Base-by-base conservation (phyloP, 805 yeast genomes). In the Ogataea zsoltii region DNA sequence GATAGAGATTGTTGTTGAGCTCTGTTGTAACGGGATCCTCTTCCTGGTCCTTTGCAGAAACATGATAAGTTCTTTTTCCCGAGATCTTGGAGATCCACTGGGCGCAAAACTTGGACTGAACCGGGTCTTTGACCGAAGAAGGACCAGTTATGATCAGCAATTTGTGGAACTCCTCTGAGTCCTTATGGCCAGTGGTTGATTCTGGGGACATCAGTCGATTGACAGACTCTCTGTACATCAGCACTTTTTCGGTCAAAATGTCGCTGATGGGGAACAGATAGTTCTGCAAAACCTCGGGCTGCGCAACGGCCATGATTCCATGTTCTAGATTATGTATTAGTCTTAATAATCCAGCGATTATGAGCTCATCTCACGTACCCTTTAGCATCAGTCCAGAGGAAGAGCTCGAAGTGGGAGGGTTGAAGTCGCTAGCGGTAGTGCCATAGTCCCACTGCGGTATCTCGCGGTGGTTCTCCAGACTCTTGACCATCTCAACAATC, bases 271-370 rank as follows among this genome's bases (percentile, higher is more conserved):
- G 77, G 38, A 60, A 67, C 25, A 74, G 47, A 37, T 62, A 62
- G 38, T 66, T 65, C 45, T 73, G 77, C 7, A 72, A 59, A 7
- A 72, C 69, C 46, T 72, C 76, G 0, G 79, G 77, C 49, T 68
- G 74, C 3, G 74, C 69, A 17, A 72, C 62, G 1, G 71, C 64
- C 32, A 64, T 60, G 18, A 66, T 65, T 9, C 72, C 72, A 34
- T 59, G 56, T 42, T 63, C 71, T 47, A 17, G 15, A 31, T 17
- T 26, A 26, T 15, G 48, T 53, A 41, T 46, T 48, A 17, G 23
- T 31, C 31, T 9, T 5, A 23, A 33, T 7, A 28, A 28, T 4
- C 12, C 7, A 10, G 30, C 23, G 23, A 14, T 14, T 28, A n/a
- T 25, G n/a, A 14, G 7, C 9, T 14, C 13, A 4, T 7, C 13